Base-by-base conservation (phyloP, 2,329 filamentous ascomycete species). In the Aspergillus quadricinctus region DNA sequence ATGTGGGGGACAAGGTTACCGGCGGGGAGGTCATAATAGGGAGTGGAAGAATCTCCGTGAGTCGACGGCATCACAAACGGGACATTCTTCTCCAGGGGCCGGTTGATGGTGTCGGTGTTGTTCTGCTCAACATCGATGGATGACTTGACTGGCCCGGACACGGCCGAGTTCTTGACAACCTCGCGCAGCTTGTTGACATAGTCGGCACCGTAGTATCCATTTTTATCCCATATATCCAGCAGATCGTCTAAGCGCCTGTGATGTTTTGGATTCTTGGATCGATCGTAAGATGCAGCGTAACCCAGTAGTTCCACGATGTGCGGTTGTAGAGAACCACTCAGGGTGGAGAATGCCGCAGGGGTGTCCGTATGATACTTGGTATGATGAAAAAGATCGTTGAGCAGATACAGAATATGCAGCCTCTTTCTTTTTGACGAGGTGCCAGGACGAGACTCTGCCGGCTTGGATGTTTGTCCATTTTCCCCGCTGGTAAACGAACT, bases 21-120 rank as follows among this genome's bases (percentile, higher is more conserved):
- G 1, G 90, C 90, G 0, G 91, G 91, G 0, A 95, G 77, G 61
- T 96, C 90, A 73, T 92, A 89, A 83, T 88, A 96, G 0, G 88
- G 85, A 3, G 82, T 85, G 0, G 83, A 82, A 1, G 81, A 75
- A 67, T 95, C 89, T 43, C 92, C 92, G 69, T 96, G 92, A 55
- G 82, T 83, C 1, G 88, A 80, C 21, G 92, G 92, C 71, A 96
- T 81, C 28, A 88, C 73, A 66, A 85, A 93, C 0, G 88, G 88
- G 1, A 76, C 76, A 57, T 87, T 79, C 63, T 70, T 70, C 49
- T 65, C 59, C 19, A 61, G 14, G 1, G 54, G 25, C 64, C 83
- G 87, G 17, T 80, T 75, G 5, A 76, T 68, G 59, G 76, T 77
- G 17, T 68, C 66, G 50, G 54, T 43, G 17, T 59, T 60, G 8